Base-by-base conservation (phyloP, 768 basidiomycete species). In the Russula earlei region DNA sequence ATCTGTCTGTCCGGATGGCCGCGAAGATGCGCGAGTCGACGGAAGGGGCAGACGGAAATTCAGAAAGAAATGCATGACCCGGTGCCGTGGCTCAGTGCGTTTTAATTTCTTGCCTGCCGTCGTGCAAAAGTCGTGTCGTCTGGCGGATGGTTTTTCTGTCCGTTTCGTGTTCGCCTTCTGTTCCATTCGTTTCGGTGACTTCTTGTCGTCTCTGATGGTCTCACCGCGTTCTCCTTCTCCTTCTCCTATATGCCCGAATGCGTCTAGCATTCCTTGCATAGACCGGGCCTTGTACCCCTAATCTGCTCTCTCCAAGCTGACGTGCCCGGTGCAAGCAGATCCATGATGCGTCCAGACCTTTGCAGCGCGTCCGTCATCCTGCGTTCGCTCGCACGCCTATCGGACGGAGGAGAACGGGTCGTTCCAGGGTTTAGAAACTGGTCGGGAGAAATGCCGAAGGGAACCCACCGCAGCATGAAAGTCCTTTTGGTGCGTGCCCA, bases 171-270 rank as follows among this genome's bases (percentile, higher is more conserved):
- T 17, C 37, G 29, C 15, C 56, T 52, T 52, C 56, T 47, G 19
- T 52, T 57, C 44, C 50, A 57, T 52, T 52, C 56, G 31, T 51
- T 19, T n/a, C 37, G 22, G n/a, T n/a, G n/a, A n/a, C n/a, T n/a
- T n/a, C n/a, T n/a, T n/a, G n/a, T n/a, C n/a, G n/a, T n/a, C n/a
- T n/a, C n/a, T n/a, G n/a, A n/a, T n/a, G n/a, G n/a, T n/a, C n/a
- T 46, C 36, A 43, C 29, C 36, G 40, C 36, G 42, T 31, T 44
- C 25, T 20, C 37, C 15, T 33, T 29, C 40, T 29, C 29, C 29
- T 2, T 20, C 45, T 31, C 52, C 29, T n/a, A 20, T 37, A 38
- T n/a, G 17, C 12, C 22, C 17, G 25, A 49, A 11, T 19, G 9
- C 36, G 27, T 36, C 24, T 25, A 12, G 7, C 10, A 5, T 52